These are phyloP conservation scores for Lachancea waltii DNA, from an alignment of 805 yeast genomes.

Conservation along the genomic window DNA sequence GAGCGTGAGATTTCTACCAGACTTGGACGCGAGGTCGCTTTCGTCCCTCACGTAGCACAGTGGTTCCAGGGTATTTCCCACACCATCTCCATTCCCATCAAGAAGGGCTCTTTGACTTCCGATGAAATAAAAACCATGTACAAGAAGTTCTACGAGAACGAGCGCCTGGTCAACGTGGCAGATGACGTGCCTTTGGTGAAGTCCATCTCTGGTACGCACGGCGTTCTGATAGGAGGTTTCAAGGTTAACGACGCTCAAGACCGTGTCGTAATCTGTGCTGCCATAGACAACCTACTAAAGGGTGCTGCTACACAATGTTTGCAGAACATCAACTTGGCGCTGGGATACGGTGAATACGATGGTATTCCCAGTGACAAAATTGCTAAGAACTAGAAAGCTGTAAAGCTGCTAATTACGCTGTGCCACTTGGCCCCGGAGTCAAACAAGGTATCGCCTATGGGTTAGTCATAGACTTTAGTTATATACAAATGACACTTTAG, in stretches of 20 bases:
- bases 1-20: constrained; percentile 86
- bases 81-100: constrained; percentile 86
- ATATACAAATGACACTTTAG: too few relatives aligned
- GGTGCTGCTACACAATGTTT: constrained; percentile 99
- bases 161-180: constrained; percentile 72
- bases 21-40: constrained; percentile 73
- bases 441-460: too few relatives aligned
- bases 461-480: too few relatives aligned
- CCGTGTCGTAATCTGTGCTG: constrained; percentile 90
- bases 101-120: constrained; percentile 56
- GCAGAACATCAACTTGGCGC: constrained; percentile 87
- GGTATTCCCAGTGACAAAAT: constrained; percentile 79
- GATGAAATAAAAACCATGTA: constrained; percentile 70
- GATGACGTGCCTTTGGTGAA: constrained; percentile 92
- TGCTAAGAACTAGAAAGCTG: too few relatives aligned
- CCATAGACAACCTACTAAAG: constrained; percentile 90
- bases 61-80: constrained; percentile 99
- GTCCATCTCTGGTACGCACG: constrained; percentile 90
- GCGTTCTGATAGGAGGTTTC: constrained; percentile 92
- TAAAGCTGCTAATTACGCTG: too few relatives aligned
- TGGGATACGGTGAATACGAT: constrained; percentile 88
- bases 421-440: too few relatives aligned
- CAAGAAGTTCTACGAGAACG: constrained; percentile 83
- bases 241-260: constrained; percentile 84
- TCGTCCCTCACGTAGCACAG: constrained; percentile 95